These are phyloP conservation scores for Colletotrichum destructivum DNA, from an alignment of 2,329 filamentous ascomycete species.

Conservation along the genomic window DNA sequence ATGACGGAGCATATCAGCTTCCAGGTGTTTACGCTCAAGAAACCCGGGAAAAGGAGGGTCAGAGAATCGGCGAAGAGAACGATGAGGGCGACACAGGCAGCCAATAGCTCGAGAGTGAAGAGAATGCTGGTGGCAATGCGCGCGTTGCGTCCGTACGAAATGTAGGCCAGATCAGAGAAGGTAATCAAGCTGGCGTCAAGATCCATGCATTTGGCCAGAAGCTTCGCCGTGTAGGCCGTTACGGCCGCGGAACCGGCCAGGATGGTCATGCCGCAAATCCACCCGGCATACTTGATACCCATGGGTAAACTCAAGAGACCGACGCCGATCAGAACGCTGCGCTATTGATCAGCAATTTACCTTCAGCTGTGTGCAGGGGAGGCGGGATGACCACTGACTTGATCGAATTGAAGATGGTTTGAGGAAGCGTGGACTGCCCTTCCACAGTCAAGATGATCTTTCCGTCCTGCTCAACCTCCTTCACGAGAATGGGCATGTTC, in stretches of 20 bases:
- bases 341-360: conserved; percentile 10
- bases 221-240: conserved; percentile 88
- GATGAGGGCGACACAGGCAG: conserved; percentile 89
- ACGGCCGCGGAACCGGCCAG: conserved; percentile 80
- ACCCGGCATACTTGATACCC: conserved; percentile 89
- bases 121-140: conserved; percentile 86
- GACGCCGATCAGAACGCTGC: conserved; percentile 85
- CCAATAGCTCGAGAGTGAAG: conserved; percentile 89
- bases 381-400: conserved; percentile 64
- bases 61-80: conserved; percentile 96
- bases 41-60: conserved; percentile 80
- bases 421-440: conserved; percentile 94
- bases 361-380: neutral
- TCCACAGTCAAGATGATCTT: conserved; percentile 87
- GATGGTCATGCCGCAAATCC: conserved; percentile 85
- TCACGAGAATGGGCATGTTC: conserved; percentile 84
- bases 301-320: conserved; percentile 91
- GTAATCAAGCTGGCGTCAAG: conserved; percentile 89
- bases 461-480: conserved; percentile 90
- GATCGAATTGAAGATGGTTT: conserved; percentile 97
- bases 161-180: conserved; percentile 93
- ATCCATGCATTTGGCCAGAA: conserved; percentile 91
- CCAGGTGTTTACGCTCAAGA: conserved; percentile 79
- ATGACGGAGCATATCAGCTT: conserved; percentile 87
- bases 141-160: conserved; percentile 88